These are phyloP conservation scores for Pichia manshurica DNA, from an alignment of 805 yeast species.

Conservation along the genomic window DNA sequence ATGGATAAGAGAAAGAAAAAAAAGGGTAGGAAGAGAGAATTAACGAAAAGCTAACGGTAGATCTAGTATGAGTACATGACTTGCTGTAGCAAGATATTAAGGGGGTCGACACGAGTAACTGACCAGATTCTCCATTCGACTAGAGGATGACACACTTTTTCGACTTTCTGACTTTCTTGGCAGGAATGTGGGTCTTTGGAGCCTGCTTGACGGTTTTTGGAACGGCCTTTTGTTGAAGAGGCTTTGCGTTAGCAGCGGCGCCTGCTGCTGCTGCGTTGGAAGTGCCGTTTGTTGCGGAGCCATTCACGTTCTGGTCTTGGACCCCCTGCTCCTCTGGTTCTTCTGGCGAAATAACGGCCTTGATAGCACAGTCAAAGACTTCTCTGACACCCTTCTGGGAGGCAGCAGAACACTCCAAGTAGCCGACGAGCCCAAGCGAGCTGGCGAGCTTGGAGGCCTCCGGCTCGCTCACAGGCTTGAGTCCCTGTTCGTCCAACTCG, in stretches of 20 bases:
- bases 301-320: background rate
- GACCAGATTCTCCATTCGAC: too few species aligned
- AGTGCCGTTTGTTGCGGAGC: background rate
- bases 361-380: constrained; percentile 78
- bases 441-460: constrained; percentile 66
- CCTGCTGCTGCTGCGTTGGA: constrained; percentile 8
- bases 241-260: background rate
- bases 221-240: background rate
- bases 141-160: constrained; percentile 46
- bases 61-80: too few species aligned
- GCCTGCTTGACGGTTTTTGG: constrained; percentile 1
- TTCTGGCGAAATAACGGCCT: constrained; percentile 56
- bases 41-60: too few species aligned
- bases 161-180: constrained; percentile 34
- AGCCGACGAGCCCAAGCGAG: constrained; percentile 66
- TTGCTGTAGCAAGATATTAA: too few species aligned
- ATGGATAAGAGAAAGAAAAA: too few species aligned
- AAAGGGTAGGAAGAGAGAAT: too few species aligned
- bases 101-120: too few species aligned
- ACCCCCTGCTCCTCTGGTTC: constrained; percentile 12
- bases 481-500: constrained; percentile 56
- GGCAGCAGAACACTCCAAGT: constrained; percentile 86
- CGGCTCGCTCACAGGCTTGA: constrained; percentile 52
- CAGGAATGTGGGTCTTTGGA: constrained; percentile 12
- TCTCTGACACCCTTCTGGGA: constrained; percentile 82